Percentiles rank a stretch among this genome's conserved stretches.
Conservation (phyloP, 495 filamentous ascomycete genomes). For the Penicillium pulvis region DNA sequence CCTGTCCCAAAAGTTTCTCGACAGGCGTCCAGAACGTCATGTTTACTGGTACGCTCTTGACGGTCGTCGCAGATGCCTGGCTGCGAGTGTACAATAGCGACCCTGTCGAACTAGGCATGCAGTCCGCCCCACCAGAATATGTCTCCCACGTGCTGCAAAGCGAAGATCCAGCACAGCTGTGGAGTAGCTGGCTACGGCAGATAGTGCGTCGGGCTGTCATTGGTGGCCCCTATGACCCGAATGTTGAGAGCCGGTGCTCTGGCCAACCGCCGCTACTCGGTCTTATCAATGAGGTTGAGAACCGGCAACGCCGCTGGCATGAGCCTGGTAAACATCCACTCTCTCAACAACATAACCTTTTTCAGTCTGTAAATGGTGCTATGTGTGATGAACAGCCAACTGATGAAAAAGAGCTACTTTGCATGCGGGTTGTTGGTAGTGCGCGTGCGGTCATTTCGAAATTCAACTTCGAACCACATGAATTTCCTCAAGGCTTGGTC, state of each 20-base stretch:
- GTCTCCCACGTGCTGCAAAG: conserved; percentile 29
- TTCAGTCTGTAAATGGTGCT: neutral
- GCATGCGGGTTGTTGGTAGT: conserved; percentile 41
- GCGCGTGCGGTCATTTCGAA: conserved; percentile 41
- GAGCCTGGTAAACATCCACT: conserved; percentile 29
- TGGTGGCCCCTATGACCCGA: conserved; percentile 31
- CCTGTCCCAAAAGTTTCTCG: conserved; percentile 53
- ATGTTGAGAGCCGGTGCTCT: conserved; percentile 24
- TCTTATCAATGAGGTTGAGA: conserved; percentile 43
- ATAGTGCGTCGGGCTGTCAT: conserved; percentile 42
- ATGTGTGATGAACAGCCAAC: conserved; percentile 10
- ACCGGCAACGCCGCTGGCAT: conserved; percentile 48
- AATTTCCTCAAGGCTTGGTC: conserved; percentile 39
- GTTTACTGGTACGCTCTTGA: conserved; percentile 66
- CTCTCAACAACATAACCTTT: conserved; percentile 6
- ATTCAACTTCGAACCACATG: conserved; percentile 44
- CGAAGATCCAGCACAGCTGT: conserved; percentile 30
- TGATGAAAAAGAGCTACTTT: conserved; percentile 39
- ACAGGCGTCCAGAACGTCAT: conserved; percentile 63
- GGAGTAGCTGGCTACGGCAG: conserved; percentile 43
- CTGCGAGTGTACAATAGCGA: conserved; percentile 40
- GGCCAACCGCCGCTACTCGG: conserved; percentile 35
- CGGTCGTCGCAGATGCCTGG: conserved; percentile 62
- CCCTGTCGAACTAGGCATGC: conserved; percentile 37
- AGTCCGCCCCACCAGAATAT: conserved; percentile 38